These are phyloP conservation scores for Macrophomina pseudophaseolina DNA, from an alignment of 2,329 filamentous ascomycete species.

Conservation along the genomic window DNA sequence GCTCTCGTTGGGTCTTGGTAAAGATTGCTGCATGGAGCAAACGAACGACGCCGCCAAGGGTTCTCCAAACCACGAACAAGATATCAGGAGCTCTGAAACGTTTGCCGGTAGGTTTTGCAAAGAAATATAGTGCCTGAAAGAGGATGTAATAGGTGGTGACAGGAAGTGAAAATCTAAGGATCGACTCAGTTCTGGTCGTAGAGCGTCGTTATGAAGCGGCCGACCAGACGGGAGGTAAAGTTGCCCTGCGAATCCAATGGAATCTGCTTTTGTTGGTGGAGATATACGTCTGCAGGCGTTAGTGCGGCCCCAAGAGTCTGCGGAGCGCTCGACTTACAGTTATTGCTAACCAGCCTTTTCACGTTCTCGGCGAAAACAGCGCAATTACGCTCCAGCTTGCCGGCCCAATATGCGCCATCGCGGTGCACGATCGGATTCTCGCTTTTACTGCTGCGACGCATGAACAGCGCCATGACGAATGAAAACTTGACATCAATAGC, in stretches of 20 bases:
- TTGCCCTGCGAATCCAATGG: slow-evolving; percentile 23
- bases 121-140: slow-evolving; percentile 22
- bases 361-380: slow-evolving; percentile 17
- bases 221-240: slow-evolving; percentile 25
- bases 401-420: slow-evolving; percentile 16
- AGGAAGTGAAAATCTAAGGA: slow-evolving; percentile 8
- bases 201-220: slow-evolving; percentile 21
- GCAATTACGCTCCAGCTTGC: slow-evolving; percentile 20
- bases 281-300: slow-evolving; percentile 14
- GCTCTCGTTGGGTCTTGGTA: slow-evolving; percentile 16
- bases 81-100: neutral
- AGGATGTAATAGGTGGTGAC: neutral
- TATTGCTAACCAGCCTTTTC: slow-evolving; percentile 15
- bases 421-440: slow-evolving; percentile 23
- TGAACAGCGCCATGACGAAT: slow-evolving; percentile 52
- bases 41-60: slow-evolving; percentile 11
- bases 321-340: slow-evolving; percentile 8
- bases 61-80: slow-evolving; percentile 19
- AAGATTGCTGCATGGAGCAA: slow-evolving; percentile 6
- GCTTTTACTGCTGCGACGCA: slow-evolving; percentile 24
- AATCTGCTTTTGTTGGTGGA: slow-evolving; percentile 24
- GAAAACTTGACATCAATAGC: slow-evolving; percentile 52
- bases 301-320: neutral
- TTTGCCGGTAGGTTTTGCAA: slow-evolving; percentile 15
- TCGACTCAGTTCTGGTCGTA: slow-evolving; percentile 18